Percentiles rank a stretch among this genome's conserved stretches.
phyloP scores from a whole-genome alignment of 148 eudicot genomes.

The Hydrangea macrophylla region DNA sequence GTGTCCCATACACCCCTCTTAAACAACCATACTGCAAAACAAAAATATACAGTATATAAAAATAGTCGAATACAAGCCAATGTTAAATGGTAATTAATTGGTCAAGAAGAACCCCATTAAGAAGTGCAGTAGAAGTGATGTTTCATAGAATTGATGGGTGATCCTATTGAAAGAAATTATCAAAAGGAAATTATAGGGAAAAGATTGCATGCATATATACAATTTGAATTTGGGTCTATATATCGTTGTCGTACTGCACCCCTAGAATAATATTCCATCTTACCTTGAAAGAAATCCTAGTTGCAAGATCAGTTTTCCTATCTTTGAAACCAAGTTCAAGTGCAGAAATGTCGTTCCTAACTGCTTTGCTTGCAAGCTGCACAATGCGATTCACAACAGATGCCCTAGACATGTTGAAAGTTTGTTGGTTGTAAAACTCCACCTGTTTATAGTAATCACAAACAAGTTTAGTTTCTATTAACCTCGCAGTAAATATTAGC shows the following conservation, averaged over 20 bases:
- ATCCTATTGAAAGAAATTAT: not conserved
- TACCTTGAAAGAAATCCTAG: conserved; percentile 91
- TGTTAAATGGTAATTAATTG: not conserved
- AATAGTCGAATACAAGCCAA: no score
- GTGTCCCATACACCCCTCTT: conserved; percentile 79
- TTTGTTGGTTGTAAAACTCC: conserved; percentile 50
- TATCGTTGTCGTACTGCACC: no score
- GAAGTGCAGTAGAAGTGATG: not conserved
- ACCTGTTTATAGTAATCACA: conserved; percentile 43
- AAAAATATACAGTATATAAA: not conserved
- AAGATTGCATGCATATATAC: no score
- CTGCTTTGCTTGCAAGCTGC: conserved; percentile 32
- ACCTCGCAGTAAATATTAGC: conserved; percentile 5
- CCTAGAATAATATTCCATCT: not conserved
- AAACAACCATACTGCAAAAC: conserved; percentile 75
- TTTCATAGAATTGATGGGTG: not conserved
- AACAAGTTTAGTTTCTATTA: not conserved
- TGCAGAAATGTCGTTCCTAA: conserved; percentile 42
- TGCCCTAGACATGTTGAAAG: conserved; percentile 45
- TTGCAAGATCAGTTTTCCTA: conserved; percentile 47
- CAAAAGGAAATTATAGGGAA: not conserved
- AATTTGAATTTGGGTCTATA: not conserved
- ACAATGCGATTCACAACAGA: conserved; percentile 34
- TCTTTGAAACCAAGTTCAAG: conserved; percentile 61
- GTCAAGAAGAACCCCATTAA: not conserved